Conservation (phyloP, 306 rosid species). For the Medicago truncatula region MtrunA17r5.0-ANR NC_053048.1:51482001-51482500, state of each 20-base stretch:
- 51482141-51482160: too few species aligned
- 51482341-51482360: constrained; percentile 60
- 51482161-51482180: background rate
- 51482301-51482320: constrained; percentile 60
- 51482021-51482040: too few species aligned
- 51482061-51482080: background rate
- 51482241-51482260: background rate
- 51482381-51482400: constrained; percentile 57
- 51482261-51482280: background rate
- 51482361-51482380: constrained; percentile 64
- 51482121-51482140: too few species aligned
- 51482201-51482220: background rate
- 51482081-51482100: too few species aligned
- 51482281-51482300: constrained; percentile 4
- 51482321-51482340: constrained; percentile 71
- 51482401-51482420: constrained; percentile 72
- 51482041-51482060: background rate
- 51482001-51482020: background rate
- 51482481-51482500: constrained; percentile 70
- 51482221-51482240: background rate
- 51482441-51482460: constrained; percentile 65
- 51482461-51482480: constrained; percentile 70
- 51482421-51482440: constrained; percentile 56
- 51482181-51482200: background rate
- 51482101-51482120: too few species aligned